A percentile compares a stretch with the other conserved stretches of the same genome.
Conservation (phyloP, 768 basidiomycete species). For the Termitomyces bulborhizus region DNA sequence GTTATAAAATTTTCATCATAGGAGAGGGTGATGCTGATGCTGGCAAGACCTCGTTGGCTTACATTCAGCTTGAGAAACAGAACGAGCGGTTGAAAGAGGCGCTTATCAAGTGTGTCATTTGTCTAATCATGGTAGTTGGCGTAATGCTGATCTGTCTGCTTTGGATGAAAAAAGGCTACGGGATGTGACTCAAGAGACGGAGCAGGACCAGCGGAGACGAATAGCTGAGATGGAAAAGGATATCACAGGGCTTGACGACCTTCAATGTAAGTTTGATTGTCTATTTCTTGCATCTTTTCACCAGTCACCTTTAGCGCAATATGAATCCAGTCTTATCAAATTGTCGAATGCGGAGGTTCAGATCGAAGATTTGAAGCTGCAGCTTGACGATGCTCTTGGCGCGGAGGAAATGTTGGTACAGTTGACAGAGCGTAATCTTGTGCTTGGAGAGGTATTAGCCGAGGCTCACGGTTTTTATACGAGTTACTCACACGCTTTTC, state of each 20-base stretch:
- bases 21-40: slow-evolving; percentile 20
- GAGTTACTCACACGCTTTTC: neutral
- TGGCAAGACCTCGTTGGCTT: slow-evolving; percentile 55
- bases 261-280: slow-evolving; percentile 54
- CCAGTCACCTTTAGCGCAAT: slow-evolving; percentile 47
- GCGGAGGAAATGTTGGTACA: slow-evolving; percentile 96
- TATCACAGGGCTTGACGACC: slow-evolving; percentile 65
- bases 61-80: slow-evolving; percentile 91
- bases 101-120: slow-evolving; percentile 53
- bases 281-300: neutral
- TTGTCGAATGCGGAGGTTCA: slow-evolving; percentile 86
- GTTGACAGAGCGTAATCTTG: slow-evolving; percentile 89
- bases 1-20: neutral
- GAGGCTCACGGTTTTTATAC: neutral
- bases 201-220: slow-evolving; percentile 73
- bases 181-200: slow-evolving; percentile 83
- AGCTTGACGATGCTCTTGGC: slow-evolving; percentile 91
- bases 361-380: slow-evolving; percentile 88
- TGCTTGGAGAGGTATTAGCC: slow-evolving; percentile 72
- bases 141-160: neutral
- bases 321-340: slow-evolving; percentile 74
- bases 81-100: slow-evolving; percentile 96
- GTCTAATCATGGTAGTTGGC: neutral
- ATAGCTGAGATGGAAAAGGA: slow-evolving; percentile 92
- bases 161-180: slow-evolving; percentile 52